Evolutionary conservation across 768 basidiomycete species (phyloP), one percentile per base, ranked within the genome.

Genomic region (Favolaschia claudopus): DNA sequence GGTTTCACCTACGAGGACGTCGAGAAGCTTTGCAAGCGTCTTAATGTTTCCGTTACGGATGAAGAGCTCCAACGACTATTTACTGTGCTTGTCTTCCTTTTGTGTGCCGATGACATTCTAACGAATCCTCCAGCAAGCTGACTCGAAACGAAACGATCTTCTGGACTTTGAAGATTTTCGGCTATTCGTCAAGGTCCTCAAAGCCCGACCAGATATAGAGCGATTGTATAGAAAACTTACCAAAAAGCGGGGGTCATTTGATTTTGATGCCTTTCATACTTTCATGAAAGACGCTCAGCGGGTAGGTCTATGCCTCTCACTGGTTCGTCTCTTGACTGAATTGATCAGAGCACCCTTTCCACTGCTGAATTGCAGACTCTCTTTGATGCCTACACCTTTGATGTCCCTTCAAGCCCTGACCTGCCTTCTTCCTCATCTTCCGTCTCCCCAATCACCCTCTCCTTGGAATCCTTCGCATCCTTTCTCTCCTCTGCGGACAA

Each of bases 401-500:
- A 55, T 33, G 32, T 39, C 58, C 64, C n/a, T 67, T 69, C 56
- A 60, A 60, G 28, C 61, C 59, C 49, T 22, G 60, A 44, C 17
- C 8, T 19, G 3, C 24, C 27, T 42, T 20, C 27, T 33, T 40
- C 42, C 36, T 55, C 31, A 20, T 63, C 54, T 53, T 58, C 60
- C 8, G 25, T 34, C 10, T 27, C 57, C 20, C 50, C 54, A 9
- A 38, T 69, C 48, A 42, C 73, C 48, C 78, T 89, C 65, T 79
- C 85, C 2, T 63, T 88, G 17, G 86, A 89, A 24, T 83, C 78
- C 1, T 93, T 99, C 70, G 85, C 87, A 1, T 77, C 88, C 1
- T 97, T 95, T 79, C 84, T 99, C 5, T 71, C 89, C 10, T 96
- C 95, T 0, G 69, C 84, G 0, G 91, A 95, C 61, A 98, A 97